Evolutionary conservation across 805 yeast species (phyloP), one percentile per base, ranked within the genome.

Genomic region (Ogataea allantospora): DNA sequence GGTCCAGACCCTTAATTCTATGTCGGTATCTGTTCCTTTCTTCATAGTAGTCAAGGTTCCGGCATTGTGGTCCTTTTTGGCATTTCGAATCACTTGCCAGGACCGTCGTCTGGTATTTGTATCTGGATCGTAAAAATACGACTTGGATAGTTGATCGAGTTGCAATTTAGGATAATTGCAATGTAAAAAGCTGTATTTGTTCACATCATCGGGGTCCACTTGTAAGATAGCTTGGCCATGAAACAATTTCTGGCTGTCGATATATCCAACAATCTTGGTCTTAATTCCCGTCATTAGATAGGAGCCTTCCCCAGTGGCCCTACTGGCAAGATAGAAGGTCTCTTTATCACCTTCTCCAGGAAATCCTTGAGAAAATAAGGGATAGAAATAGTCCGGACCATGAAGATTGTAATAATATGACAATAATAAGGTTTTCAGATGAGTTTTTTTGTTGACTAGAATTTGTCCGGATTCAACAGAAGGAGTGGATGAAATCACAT

Each of bases 331-430:
- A 26, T 78, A 71, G 48, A 80, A 82, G 0, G 91, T 81, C 53
- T 83, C 91, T 54, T 83, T 83, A 53, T 83, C 91, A 35, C 91
- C 89, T 63, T 83, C 84, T 18, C 91, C 91, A 1, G 87, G 79
- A 17, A 77, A 68, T 4, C 87, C 87, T 53, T 82, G 89, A 0
- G 86, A 74, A 46, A 83, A 66, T 40, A 83, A 58, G 8, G 80
- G 82, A 50, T 83, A 83, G 56, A 77, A 83, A 61, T 72, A 78
- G 7, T 67, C 58, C 1, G 88, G 88, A 0, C 91, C 89, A 57
- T 67, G 65, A 1, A 78, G 59, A 48, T 83, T 83, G 57, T 83
- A 83, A 57, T 80, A 83, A 27, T 78, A 63, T 3, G 84, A 67
- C 32, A 83, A 58, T 18, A 81, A 54, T 30, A 83, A 55, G 0